Evolutionary conservation across 2,329 filamentous ascomycete species (phyloP), one percentile per base, ranked within the genome.

Genomic region (Plenodomus biglobosus): DNA sequence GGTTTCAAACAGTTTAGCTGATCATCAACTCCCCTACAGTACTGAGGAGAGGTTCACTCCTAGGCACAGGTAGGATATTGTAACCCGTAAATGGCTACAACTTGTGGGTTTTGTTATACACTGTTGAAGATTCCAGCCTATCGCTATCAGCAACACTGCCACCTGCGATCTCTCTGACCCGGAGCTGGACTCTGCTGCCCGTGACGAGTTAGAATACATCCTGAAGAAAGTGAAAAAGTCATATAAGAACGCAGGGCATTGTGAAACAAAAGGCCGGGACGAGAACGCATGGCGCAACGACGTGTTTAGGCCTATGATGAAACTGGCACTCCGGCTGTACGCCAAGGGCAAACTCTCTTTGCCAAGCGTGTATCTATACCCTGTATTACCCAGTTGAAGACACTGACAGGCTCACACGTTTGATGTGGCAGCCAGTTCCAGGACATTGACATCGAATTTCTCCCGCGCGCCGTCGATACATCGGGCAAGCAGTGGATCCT

Each of bases 231-330:
- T 54, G 24, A 53, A 54, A 27, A 43, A 39, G 38, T 38, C 30
- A 21, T 38, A 17, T 10, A 21, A 38, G 16, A 42, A 44, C 2
- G 45, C 45, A 30, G 35, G 20, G 7, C 15, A 41, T n/a, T 50
- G 41, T 43, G 17, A 50, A 27, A n/a, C 16, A 16, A 42, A 21
- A 24, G 46, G 42, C 10, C 46, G 46, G n/a, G 46, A 55, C 21
- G 50, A 55, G 38, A 55, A 50, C 27, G 50, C 50, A 15, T 55
- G 46, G 52, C 48, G 43, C 35, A 11, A 35, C 7, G 46, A 50
- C 6, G 50, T 55, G 17, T 16, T 55, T n/a, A 18, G 30, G 41
- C 52, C 44, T 38, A 20, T 50, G 32, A 34, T 55, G 21, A 46
- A 22, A 37, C 43, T 53, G 3, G 52, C 50, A 24, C 16, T 55